Percentiles rank a stretch among this genome's conserved stretches.
These are phyloP conservation scores for Croton setiger DNA, from an alignment of 441 rosid genomes.

Conservation along the genomic window DNA sequence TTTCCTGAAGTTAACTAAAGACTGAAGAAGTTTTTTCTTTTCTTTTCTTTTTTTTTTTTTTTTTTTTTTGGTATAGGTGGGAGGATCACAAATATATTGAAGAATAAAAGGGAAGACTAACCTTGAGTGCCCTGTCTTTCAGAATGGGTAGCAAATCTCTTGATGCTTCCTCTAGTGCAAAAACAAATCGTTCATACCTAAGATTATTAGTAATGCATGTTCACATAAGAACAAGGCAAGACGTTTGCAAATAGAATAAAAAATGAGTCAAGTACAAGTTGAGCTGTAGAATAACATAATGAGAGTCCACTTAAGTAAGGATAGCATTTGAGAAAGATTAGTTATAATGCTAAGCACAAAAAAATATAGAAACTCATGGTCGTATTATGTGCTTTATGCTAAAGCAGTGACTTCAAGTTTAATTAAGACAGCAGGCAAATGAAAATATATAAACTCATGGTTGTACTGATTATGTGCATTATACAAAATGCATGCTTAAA, in stretches of 20 bases:
- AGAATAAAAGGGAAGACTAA: constrained; percentile 23
- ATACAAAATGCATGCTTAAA: neutral
- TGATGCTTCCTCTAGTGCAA: constrained; percentile 90
- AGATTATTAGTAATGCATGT: constrained; percentile 17
- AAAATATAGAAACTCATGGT: no score
- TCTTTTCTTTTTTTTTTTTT: no score
- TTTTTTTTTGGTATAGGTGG: no score
- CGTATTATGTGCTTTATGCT: no score
- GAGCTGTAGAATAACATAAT: neutral
- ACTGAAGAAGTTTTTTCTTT: no score
- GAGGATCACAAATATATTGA: neutral
- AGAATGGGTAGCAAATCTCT: constrained; percentile 82
- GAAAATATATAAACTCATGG: neutral
- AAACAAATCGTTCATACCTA: constrained; percentile 85
- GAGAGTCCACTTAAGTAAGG: no score
- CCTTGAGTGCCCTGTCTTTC: constrained; percentile 91
- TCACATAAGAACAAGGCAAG: constrained; percentile 10
- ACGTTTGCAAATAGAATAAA: neutral
- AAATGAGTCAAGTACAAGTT: neutral
- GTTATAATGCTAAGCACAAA: no score
- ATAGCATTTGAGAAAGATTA: no score
- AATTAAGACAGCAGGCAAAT: neutral
- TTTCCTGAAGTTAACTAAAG: neutral
- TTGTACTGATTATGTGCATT: neutral
- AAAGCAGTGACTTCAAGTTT: no score